These are phyloP conservation scores for Aureoboletus auriporus DNA, from an alignment of 768 basidiomycete genomes.

Conservation along the genomic window DNA sequence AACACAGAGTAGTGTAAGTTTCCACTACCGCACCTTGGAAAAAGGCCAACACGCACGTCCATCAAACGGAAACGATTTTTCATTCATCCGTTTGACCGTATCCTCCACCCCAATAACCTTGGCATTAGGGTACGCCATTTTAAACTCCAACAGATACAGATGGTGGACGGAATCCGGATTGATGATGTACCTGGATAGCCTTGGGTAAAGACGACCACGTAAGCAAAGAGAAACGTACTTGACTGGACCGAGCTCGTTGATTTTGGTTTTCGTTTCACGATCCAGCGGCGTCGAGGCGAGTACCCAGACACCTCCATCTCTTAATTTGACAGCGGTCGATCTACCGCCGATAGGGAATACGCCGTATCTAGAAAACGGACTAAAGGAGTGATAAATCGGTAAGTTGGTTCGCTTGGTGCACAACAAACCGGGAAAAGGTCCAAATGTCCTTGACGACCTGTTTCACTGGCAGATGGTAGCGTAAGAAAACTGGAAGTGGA, in stretches of 20 bases:
- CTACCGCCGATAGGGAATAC: slow-evolving; percentile 77
- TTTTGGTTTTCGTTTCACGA: slow-evolving; percentile 55
- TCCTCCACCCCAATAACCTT: slow-evolving; percentile 68
- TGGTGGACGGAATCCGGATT: slow-evolving; percentile 57
- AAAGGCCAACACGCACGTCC: slow-evolving; percentile 45
- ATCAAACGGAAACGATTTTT: slow-evolving; percentile 52
- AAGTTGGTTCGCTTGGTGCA: background rate
- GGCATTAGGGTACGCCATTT: slow-evolving; percentile 65
- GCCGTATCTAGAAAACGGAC: slow-evolving; percentile 65
- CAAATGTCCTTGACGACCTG: slow-evolving; percentile 53
- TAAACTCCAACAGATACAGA: slow-evolving; percentile 59
- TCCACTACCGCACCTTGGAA: background rate
- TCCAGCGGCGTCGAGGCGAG: slow-evolving; percentile 77
- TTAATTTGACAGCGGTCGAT: slow-evolving; percentile 74
- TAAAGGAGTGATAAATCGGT: slow-evolving; percentile 23
- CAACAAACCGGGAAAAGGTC: slow-evolving; percentile 59
- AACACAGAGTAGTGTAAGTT: background rate
- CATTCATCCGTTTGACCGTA: slow-evolving; percentile 47
- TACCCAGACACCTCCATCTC: slow-evolving; percentile 70
- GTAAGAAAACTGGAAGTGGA: background rate
- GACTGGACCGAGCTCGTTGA: slow-evolving; percentile 65
- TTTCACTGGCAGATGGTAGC: slow-evolving; percentile 1
- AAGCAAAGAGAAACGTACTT: slow-evolving; percentile 36
- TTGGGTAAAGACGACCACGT: background rate
- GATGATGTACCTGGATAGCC: slow-evolving; percentile 47